A percentile compares a stretch with the other conserved stretches of the same genome.
Conservation (phyloP, 1,284 basidiomycete genomes). For the Cryptococcus hybrid region DNA sequence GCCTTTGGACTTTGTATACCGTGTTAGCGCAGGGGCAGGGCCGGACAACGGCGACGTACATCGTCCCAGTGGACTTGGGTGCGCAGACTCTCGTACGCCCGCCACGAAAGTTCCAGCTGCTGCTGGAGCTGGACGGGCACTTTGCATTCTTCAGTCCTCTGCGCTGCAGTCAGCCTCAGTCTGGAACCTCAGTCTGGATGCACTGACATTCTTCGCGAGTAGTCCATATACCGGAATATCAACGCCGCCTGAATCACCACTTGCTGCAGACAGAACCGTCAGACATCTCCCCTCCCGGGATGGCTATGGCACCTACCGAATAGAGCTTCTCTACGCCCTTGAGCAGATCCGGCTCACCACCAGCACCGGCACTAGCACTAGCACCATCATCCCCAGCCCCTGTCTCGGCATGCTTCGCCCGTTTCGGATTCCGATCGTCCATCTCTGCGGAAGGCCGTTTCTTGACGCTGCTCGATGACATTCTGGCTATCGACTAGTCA, state of each 20-base stretch:
- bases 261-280: slow-evolving; percentile 12
- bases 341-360: slow-evolving; percentile 3
- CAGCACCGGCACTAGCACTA: not conserved
- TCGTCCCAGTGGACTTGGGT: slow-evolving; percentile 18
- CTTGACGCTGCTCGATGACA: too few relatives aligned
- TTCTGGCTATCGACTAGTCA: too few relatives aligned
- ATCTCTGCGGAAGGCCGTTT: not conserved
- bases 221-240: slow-evolving; percentile 30
- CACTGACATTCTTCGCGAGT: slow-evolving; percentile 26
- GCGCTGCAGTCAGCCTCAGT: not conserved
- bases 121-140: slow-evolving; percentile 22
- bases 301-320: slow-evolving; percentile 5
- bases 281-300: not conserved
- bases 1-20: not conserved
- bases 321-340: slow-evolving; percentile 13
- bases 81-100: slow-evolving; percentile 29
- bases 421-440: slow-evolving; percentile 8
- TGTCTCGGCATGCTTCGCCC: not conserved
- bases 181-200: not conserved
- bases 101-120: slow-evolving; percentile 28
- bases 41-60: not conserved
- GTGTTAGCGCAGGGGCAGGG: not conserved
- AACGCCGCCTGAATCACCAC: slow-evolving; percentile 27
- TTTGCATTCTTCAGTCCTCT: slow-evolving; percentile 9
- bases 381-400: not conserved